These are phyloP conservation scores for Crassisporium funariophilum DNA, from an alignment of 768 basidiomycete genomes.

Conservation along the genomic window DNA sequence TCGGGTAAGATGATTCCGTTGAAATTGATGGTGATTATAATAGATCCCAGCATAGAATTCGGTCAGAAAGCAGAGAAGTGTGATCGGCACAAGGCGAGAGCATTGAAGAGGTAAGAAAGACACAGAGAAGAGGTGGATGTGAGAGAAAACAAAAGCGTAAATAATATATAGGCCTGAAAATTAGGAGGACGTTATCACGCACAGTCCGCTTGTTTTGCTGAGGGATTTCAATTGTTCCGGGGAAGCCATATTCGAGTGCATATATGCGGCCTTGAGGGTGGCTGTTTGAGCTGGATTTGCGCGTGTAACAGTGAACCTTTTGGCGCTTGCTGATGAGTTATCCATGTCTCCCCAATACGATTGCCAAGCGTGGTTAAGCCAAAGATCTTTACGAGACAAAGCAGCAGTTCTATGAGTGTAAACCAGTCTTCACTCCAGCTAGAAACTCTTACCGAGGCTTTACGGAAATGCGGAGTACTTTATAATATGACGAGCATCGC, in stretches of 20 bases:
- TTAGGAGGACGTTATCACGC: conserved; percentile 23
- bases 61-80: not conserved
- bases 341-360: not conserved
- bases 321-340: not conserved
- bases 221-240: conserved; percentile 25
- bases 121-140: not conserved
- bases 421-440: too few relatives aligned
- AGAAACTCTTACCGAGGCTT: too few relatives aligned
- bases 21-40: not conserved
- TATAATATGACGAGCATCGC: too few relatives aligned
- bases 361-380: too few relatives aligned
- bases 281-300: conserved; percentile 26
- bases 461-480: too few relatives aligned
- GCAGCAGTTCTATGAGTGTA: too few relatives aligned
- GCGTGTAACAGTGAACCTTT: conserved; percentile 19
- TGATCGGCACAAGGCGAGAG: not conserved
- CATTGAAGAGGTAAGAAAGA: not conserved
- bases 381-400: too few relatives aligned
- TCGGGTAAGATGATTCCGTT: not conserved
- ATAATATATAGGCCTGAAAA: too few relatives aligned
- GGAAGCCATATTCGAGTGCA: conserved; percentile 20
- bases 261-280: conserved; percentile 29
- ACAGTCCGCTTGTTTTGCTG: conserved; percentile 35
- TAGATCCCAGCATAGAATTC: not conserved
- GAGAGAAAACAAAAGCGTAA: too few relatives aligned